phyloP scores from a whole-genome alignment of 139 green algal genomes.

The Yamagishiella unicocca region DNA sequence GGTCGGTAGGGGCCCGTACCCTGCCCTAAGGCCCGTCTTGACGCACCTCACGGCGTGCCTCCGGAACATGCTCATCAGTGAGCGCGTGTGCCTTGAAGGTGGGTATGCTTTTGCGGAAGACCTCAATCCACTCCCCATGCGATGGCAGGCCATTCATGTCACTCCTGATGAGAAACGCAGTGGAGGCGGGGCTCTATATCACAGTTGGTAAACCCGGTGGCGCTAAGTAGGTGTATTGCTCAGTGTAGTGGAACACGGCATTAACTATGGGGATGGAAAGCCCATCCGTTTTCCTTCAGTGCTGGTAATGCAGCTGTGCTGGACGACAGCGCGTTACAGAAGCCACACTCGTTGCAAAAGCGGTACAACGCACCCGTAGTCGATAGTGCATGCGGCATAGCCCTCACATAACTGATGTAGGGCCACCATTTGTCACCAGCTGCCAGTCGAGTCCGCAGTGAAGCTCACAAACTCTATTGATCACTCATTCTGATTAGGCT shows the following conservation, averaged over 20 bases:
- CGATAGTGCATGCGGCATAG: slow-evolving; percentile 2
- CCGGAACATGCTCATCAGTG: neutral
- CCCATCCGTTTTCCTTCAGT: no score
- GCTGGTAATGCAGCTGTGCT: no score
- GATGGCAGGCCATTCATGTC: neutral
- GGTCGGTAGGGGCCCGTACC: neutral
- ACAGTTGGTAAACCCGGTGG: no score
- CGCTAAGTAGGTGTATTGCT: no score
- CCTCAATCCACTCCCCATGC: slow-evolving; percentile 71
- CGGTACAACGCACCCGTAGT: slow-evolving; percentile 30
- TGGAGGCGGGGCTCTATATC: no score
- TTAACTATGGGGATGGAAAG: no score
- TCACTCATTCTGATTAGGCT: no score
- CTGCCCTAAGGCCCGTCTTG: neutral
- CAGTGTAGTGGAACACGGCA: no score
- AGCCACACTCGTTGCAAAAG: no score
- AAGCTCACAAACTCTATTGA: neutral
- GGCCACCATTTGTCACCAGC: neutral
- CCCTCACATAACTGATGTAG: neutral
- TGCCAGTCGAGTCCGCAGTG: neutral
- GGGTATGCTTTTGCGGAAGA: slow-evolving; percentile 76
- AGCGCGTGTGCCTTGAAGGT: slow-evolving; percentile 57
- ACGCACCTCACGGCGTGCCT: neutral
- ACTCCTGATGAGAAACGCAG: no score
- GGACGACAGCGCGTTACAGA: no score